These are phyloP conservation scores for Eucalyptus rudis DNA, from an alignment of 345 rosid species.

Conservation along the genomic window DNA sequence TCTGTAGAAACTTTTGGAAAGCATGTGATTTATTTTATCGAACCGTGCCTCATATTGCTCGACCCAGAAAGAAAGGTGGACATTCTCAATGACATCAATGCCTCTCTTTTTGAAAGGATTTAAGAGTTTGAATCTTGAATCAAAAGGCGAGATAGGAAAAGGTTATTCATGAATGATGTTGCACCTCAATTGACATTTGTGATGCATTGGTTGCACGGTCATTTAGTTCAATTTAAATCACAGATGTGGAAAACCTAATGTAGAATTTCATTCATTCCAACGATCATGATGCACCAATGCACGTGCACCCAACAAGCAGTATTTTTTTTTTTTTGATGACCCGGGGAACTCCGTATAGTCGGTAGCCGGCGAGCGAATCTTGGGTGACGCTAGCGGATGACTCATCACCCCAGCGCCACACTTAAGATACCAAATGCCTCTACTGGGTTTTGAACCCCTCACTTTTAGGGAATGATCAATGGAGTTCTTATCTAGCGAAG, in stretches of 20 bases:
- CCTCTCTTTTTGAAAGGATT: background rate
- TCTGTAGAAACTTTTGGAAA: background rate
- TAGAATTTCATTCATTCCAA: background rate
- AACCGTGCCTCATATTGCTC: background rate
- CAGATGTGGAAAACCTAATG: background rate
- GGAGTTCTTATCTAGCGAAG: rapidly evolving
- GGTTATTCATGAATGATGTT: background rate
- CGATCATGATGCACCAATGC: too few relatives aligned
- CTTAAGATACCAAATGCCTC: too few relatives aligned
- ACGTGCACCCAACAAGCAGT: too few relatives aligned
- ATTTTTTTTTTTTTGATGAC: too few relatives aligned
- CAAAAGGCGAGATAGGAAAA: background rate
- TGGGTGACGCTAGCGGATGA: too few relatives aligned
- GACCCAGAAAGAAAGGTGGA: background rate
- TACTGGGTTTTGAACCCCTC: too few relatives aligned
- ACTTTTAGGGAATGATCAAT: too few relatives aligned
- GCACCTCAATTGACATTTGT: background rate
- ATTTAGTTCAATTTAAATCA: background rate
- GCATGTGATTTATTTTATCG: background rate
- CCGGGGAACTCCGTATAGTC: rapidly evolving
- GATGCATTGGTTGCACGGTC: background rate
- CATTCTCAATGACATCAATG: background rate
- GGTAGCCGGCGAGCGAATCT: too few relatives aligned
- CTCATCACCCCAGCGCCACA: too few relatives aligned
- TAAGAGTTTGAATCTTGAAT: background rate